Base-by-base conservation (phyloP, 1,284 basidiomycete genomes). In the Ceratobasidium sp. region DNA sequence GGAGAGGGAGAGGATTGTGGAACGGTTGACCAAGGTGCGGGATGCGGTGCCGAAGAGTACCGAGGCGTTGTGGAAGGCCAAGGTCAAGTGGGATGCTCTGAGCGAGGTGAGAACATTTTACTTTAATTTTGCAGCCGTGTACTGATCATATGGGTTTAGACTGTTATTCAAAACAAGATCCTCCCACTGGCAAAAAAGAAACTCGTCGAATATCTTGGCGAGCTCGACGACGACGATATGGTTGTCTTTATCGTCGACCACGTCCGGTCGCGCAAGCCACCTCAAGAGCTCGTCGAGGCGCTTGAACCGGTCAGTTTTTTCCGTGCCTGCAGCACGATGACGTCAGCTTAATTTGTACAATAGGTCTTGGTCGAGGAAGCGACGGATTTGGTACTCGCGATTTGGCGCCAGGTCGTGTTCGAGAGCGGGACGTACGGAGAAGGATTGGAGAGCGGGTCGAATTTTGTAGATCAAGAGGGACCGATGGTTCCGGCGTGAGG, bases 311-410 rank as follows among this genome's bases (percentile, higher is more conserved):
- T 96, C 86, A 82, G 94, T 89, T 59, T 23, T 54, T 4, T 50
- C 3, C 75, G 20, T 71, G 18, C 30, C 59, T 65, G 16, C 20
- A 46, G 57, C n/a, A 20, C 14, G 59, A 41, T 41, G 50, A 20
- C 33, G 54, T 67, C 23, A 44, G 23, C 27, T 77, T 27, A 55
- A 66, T 38, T 71, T 20, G 54, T n/a, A 52, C 8, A 10, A 4
- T 80, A 96, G 95, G 94, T 96, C 5, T 87, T 97, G 27, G 94
- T 95, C 82, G 95, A 96, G 84, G 95, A 97, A 84, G 94, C 95
- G 1, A 85, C 87, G 46, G 91, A 94, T 78, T 89, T 96, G 78
- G 88, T 90, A n/a, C 84, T 92, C 79, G 88, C 88, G 79, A 87
- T 97, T 55, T 96, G 95, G 95, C 89, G 94, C 74, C 94, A 96